Conservation (phyloP, 176 grass and related monocot genomes). For the Zea luxurians region DNA sequence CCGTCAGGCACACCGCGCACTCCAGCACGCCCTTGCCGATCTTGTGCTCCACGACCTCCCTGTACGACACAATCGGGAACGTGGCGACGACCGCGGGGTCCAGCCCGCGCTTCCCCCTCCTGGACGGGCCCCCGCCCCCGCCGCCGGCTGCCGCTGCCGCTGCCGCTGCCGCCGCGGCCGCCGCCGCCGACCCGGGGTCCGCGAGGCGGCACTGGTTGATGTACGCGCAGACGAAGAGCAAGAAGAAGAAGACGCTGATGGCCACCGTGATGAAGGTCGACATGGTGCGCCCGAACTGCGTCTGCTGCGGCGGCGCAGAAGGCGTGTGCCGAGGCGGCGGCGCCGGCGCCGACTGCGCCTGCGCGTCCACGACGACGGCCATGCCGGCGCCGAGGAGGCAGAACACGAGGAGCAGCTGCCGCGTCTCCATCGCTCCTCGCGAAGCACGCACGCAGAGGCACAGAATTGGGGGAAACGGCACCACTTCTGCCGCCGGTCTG, state of each 20-base stretch:
- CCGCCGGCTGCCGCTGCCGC: neutral
- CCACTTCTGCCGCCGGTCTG: neutral
- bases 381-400: slow-evolving; percentile 16
- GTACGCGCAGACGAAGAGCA: slow-evolving; percentile 79
- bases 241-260: slow-evolving; percentile 56
- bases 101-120: slow-evolving; percentile 58
- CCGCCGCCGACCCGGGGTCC: neutral
- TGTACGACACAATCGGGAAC: slow-evolving; percentile 67
- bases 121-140: slow-evolving; percentile 26
- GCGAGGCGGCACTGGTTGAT: slow-evolving; percentile 64
- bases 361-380: slow-evolving; percentile 8
- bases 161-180: neutral
- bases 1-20: slow-evolving; percentile 89
- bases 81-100: slow-evolving; percentile 55
- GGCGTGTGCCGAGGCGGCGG: neutral
- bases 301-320: neutral
- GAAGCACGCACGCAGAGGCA: neutral
- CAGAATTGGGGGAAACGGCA: neutral
- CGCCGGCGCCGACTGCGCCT: neutral
- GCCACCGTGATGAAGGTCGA: no score
- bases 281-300: no score
- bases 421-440: slow-evolving; percentile 12
- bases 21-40: slow-evolving; percentile 61
- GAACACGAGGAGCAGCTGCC: slow-evolving; percentile 27
- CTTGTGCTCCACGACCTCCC: slow-evolving; percentile 71